Evolutionary conservation across 2,329 filamentous ascomycete genomes (phyloP), one percentile per base, ranked within the genome.

Genomic region (Exophiala calicioides): DNA sequence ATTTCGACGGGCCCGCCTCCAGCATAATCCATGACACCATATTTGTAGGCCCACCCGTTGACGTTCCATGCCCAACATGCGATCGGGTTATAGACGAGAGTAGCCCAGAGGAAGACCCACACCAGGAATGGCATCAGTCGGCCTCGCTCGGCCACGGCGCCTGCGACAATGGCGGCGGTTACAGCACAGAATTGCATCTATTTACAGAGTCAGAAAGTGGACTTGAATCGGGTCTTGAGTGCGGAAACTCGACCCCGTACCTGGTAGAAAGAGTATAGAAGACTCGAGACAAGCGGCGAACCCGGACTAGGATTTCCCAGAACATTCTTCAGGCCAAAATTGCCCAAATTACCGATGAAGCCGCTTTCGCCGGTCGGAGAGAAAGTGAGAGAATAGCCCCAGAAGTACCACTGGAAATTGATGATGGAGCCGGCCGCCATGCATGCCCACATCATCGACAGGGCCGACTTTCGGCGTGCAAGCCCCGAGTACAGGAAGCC

Each of bases 361-460:
- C 88, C 86, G 71, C 88, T 96, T 58, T 81, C 89, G 3, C 85
- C 87, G 10, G 82, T 82, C 32, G 80, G 77, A 63, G 87, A 93
- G 71, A 97, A 96, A 41, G 91, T 90, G 52, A 98, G 77, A 10
- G 91, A 95, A 70, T 95, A 98, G 27, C 93, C 93, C 91, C 93
- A 97, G 69, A 98, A 96, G 65, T 96, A 97, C 93, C 93, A 98
- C 74, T 98, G 93, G 75, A 98, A 96, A 46, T 88, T 86, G 67
- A 96, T 79, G 65, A 97, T 84, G 36, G 88, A 90, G 65, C 86
- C 86, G 35, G 90, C 93, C 68, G 86, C 91, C 88, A 98, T 94
- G 72, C 86, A 90, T 10, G 91, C 90, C 89, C 90, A 97, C 64
- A 98, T 93, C 77, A 97, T 86, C 56, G 90, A 95, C 32, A 98